A percentile compares a stretch with the other conserved stretches of the same genome.
These are phyloP conservation scores for Nymphaea thermarum DNA, from an alignment of 164 flowering plant genomes.

Conservation along the genomic window DNA sequence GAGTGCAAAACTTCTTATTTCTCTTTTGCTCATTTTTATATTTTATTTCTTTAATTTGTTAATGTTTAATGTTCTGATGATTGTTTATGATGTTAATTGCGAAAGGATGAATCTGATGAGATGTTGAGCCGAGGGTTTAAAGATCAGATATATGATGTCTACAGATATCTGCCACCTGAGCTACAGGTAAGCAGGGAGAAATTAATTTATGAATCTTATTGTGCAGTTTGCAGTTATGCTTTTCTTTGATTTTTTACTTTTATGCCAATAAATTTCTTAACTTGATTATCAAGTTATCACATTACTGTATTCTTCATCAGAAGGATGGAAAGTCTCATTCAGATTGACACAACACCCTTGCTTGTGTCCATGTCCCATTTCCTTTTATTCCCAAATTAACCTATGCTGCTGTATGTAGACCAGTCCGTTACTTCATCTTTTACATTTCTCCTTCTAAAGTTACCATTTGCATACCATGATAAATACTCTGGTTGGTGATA, in stretches of 20 bases:
- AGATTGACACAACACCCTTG: no score
- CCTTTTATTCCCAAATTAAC: no score
- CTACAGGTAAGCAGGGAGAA: conserved; percentile 48
- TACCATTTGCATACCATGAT: no score
- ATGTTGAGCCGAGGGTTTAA: conserved; percentile 98
- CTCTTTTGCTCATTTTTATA: neutral
- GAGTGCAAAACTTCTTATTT: conserved; percentile 15
- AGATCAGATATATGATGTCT: conserved; percentile 97
- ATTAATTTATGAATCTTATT: neutral
- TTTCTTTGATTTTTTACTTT: neutral
- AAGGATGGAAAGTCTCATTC: no score
- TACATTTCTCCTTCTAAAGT: no score
- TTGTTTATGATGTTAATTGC: neutral
- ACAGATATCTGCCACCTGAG: conserved; percentile 95
- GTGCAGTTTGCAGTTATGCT: neutral
- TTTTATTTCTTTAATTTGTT: neutral
- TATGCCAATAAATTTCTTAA: neutral
- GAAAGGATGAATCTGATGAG: conserved; percentile 96
- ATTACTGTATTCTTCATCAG: no score
- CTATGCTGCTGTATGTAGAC: no score
- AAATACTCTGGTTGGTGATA: no score
- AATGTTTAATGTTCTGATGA: neutral
- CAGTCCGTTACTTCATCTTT: no score
- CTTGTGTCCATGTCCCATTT: no score
- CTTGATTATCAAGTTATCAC: neutral